These are phyloP conservation scores for Fusarium palustre DNA, from an alignment of 2,329 filamentous ascomycete genomes.

Conservation along the genomic window DNA sequence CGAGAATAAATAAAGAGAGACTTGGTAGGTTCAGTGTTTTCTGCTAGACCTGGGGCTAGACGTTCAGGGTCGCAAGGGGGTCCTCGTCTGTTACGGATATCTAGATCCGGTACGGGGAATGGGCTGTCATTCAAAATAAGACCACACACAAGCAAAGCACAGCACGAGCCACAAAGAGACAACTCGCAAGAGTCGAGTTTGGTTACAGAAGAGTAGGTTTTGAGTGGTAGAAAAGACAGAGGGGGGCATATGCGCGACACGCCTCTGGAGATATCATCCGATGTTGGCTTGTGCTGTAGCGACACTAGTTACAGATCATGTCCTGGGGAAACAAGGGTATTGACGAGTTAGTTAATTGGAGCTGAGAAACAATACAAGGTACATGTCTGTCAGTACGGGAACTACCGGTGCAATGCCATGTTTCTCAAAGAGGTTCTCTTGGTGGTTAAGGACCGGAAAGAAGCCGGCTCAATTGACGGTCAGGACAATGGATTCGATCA, in stretches of 20 bases:
- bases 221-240: constrained; percentile 1
- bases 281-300: constrained; percentile 44
- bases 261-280: constrained; percentile 45
- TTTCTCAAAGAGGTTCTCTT: not conserved
- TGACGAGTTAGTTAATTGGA: constrained; percentile 1
- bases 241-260: constrained; percentile 37
- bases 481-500: not conserved
- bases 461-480: constrained; percentile 7
- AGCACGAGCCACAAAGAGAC: constrained; percentile 8
- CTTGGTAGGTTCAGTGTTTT: not conserved
- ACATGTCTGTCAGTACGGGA: constrained; percentile 10
- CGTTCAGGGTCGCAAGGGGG: constrained; percentile 25
- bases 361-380: constrained; percentile 12
- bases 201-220: not conserved
- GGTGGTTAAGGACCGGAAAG: not conserved
- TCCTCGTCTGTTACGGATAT: constrained; percentile 19
- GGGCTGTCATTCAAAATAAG: constrained; percentile 16
- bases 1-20: constrained; percentile 13
- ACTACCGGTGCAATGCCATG: not conserved
- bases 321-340: constrained; percentile 28
- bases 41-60: not conserved
- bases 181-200: not conserved
- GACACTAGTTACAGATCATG: constrained; percentile 31
- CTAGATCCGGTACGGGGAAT: constrained; percentile 30
- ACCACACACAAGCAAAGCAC: not conserved